A percentile compares a stretch with the other conserved stretches of the same genome.
phyloP scores from a whole-genome alignment of 176 grass and related monocot genomes.

The Hordeum marinum region DNA sequence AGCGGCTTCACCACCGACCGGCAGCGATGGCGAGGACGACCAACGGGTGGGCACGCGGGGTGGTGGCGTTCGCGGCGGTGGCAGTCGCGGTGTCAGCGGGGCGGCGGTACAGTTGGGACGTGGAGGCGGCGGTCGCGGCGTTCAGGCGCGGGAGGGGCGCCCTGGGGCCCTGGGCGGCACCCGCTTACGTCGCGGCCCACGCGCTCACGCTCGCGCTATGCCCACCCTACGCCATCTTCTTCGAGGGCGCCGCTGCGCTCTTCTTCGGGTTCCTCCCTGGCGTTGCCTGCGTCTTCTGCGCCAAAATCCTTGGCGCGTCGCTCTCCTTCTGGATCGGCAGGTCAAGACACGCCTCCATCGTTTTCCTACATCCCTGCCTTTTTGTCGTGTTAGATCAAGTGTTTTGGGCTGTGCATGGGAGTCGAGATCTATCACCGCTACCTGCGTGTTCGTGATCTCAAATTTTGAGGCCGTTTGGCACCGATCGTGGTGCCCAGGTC shows the following conservation, averaged over 20 bases:
- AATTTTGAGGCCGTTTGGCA: neutral
- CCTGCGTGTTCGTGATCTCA: neutral
- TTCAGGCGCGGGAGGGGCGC: constrained; percentile 31
- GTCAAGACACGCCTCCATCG: constrained; percentile 6
- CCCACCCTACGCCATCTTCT: constrained; percentile 87
- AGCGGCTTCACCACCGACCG: neutral
- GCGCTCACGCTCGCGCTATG: constrained; percentile 81
- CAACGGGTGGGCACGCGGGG: constrained; percentile 23
- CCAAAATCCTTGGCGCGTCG: constrained; percentile 90
- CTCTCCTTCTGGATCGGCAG: constrained; percentile 99
- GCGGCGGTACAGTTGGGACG: constrained; percentile 61
- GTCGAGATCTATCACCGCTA: constrained; percentile 8
- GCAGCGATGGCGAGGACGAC: constrained; percentile 20
- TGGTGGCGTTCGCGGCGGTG: constrained; percentile 11
- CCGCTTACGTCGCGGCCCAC: constrained; percentile 67
- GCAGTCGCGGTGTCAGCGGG: constrained; percentile 28
- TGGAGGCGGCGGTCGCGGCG: constrained; percentile 42
- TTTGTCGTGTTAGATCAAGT: neutral
- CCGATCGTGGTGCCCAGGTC: neutral
- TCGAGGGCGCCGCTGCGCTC: constrained; percentile 75
- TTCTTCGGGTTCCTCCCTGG: constrained; percentile 88
- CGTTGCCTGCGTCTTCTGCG: constrained; percentile 85
- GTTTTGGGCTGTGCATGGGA: neutral
- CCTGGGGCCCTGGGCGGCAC: constrained; percentile 78
- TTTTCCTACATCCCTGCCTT: neutral